Evolutionary conservation across 352 stramenopile genomes (phyloP), one percentile per base, ranked within the genome.

Genomic region (Globisporangium nodosum): DNA sequence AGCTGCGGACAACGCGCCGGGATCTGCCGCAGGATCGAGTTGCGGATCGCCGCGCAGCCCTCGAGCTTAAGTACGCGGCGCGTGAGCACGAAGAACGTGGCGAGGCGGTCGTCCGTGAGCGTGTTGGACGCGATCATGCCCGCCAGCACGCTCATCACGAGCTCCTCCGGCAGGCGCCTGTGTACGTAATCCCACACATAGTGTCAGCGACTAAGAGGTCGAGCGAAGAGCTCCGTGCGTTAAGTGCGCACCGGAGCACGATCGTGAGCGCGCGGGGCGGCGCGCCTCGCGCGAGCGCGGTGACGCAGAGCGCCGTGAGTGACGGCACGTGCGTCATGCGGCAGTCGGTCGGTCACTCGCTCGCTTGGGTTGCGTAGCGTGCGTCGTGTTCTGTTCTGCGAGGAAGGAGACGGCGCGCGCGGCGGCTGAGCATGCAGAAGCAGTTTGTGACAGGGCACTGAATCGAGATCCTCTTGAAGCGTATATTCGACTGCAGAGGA

Each of bases 1-100:
- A 95, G 56, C 51, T 94, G 70, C 9, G 86, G 86, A 58, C 84
- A 94, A 37, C 81, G 81, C 51, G 87, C 85, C 7, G 86, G 86
- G 54, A 95, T 95, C 66, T 94, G 86, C 7, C 86, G 82, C 46
- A 95, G 59, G 42, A 94, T 87, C 59, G 86, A 95, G 62, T 95
- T 94, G 46, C 86, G 84, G 61, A 95, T 94, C 46, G 70, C 65
- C 33, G 69, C 79, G 65, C 86, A 95, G 58, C 78, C 78, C 13
- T 78, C 64, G 20, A 95, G 82, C 43, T 71, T 74, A 21, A 95
- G 73, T 31, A 92, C 85, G 57, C 73, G 78, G 16, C 81, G 81
- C 40, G 76, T 77, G 59, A 87, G 73, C 61, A 81, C 87, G 63
- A 92, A 92, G 66, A 95, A 95, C 30, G 82, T 75, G 31, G 78